Conservation (phyloP, 352 stramenopile genomes). For the Phytophthora tubulina region DNA sequence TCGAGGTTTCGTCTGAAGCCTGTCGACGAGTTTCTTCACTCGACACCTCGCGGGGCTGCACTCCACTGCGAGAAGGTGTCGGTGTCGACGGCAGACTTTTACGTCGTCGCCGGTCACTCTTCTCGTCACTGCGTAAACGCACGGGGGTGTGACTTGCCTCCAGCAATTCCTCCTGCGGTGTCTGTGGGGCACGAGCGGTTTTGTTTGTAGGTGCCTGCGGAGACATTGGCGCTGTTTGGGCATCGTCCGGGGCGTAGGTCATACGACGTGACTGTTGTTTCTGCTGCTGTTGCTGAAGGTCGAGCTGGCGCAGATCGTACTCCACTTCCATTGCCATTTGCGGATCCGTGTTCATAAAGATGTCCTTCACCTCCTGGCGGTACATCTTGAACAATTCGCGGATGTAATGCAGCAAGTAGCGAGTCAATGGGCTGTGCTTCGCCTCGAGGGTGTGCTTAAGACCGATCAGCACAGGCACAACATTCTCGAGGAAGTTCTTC, state of each 20-base stretch:
- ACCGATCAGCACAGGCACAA: conserved; percentile 96
- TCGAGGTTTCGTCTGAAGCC: conserved; percentile 23
- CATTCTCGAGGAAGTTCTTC: conserved; percentile 98
- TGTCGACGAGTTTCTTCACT: conserved; percentile 48
- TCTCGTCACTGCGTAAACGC: conserved; percentile 48
- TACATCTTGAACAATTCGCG: conserved; percentile 95
- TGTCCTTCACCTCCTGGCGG: conserved; percentile 94
- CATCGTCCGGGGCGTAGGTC: conserved; percentile 25
- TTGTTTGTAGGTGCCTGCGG: conserved; percentile 15
- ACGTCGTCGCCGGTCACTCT: conserved; percentile 42
- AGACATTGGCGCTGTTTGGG: conserved; percentile 22
- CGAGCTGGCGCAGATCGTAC: conserved; percentile 93
- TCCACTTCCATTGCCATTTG: conserved; percentile 96
- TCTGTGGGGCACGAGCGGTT: conserved; percentile 29
- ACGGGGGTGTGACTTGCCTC: conserved; percentile 54
- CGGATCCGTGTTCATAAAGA: conserved; percentile 92
- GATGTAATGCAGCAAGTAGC: conserved; percentile 95
- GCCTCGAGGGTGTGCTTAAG: conserved; percentile 96
- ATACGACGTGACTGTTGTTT: conserved; percentile 39
- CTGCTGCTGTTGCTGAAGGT: conserved; percentile 72
- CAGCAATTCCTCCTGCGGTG: conserved; percentile 45
- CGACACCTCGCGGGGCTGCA: conserved; percentile 46
- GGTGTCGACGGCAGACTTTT: conserved; percentile 60
- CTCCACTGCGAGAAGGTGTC: conserved; percentile 45
- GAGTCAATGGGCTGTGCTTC: conserved; percentile 94